Percentiles rank a stretch among this genome's conserved stretches.
Evolutionary conservation across 345 rosid genomes (phyloP).

Genomic region (Salix exigua): DNA sequence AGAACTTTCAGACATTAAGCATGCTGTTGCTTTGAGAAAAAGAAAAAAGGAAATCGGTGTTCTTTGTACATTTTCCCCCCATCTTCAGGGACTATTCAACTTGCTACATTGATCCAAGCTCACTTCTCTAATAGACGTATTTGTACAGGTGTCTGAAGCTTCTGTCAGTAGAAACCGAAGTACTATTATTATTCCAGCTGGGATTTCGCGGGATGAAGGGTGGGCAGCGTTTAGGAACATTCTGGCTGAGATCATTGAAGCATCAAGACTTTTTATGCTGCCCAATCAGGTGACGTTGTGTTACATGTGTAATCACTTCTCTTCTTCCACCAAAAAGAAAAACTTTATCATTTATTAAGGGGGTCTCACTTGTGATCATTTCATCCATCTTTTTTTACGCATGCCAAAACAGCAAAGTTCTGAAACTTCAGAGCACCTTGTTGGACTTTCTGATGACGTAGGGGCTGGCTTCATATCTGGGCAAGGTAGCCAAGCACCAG

Average conservation of each 20-base stretch:
- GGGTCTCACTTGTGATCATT: slow-evolving; percentile 15
- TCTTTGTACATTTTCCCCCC: neutral
- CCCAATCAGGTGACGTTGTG: slow-evolving; percentile 63
- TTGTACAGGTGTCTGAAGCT: slow-evolving; percentile 85
- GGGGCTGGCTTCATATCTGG: slow-evolving; percentile 99
- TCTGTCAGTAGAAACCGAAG: slow-evolving; percentile 92
- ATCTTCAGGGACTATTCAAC: neutral
- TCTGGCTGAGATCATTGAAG: slow-evolving; percentile 84
- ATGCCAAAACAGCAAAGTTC: slow-evolving; percentile 53
- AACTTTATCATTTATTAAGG: neutral
- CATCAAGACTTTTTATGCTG: slow-evolving; percentile 60
- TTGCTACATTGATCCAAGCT: neutral
- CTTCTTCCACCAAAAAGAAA: neutral
- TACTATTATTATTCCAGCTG: slow-evolving; percentile 94
- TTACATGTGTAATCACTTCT: slow-evolving; percentile 12
- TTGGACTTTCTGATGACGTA: slow-evolving; percentile 95
- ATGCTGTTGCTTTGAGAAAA: neutral
- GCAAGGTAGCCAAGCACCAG: slow-evolving; percentile 59
- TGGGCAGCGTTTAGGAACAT: slow-evolving; percentile 96
- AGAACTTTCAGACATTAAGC: neutral
- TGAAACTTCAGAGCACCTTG: slow-evolving; percentile 66
- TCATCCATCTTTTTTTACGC: slow-evolving; percentile 12
- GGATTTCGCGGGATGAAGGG: slow-evolving; percentile 83
- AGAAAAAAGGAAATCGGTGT: neutral
- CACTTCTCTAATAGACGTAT: slow-evolving; percentile 1